Conservation (phyloP, 495 filamentous ascomycete genomes). For the Tricharina praecox region DNA sequence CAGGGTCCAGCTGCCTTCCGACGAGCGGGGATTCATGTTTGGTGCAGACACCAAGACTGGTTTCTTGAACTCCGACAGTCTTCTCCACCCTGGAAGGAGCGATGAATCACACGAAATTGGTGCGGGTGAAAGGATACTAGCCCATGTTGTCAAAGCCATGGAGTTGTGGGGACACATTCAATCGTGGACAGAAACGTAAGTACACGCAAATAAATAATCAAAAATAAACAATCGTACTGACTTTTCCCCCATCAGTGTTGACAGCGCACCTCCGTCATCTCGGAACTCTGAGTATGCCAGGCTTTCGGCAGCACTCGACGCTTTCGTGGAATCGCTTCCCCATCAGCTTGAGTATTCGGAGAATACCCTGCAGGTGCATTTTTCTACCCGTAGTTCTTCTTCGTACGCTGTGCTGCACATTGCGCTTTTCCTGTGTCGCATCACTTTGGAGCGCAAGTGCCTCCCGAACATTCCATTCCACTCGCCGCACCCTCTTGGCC, state of each 20-base stretch:
- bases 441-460: slow-evolving; percentile 67
- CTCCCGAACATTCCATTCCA: slow-evolving; percentile 65
- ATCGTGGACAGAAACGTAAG: slow-evolving; percentile 24
- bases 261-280: not conserved
- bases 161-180: slow-evolving; percentile 50
- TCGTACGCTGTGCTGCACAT: slow-evolving; percentile 65
- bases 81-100: slow-evolving; percentile 15
- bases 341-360: slow-evolving; percentile 51
- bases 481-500: slow-evolving; percentile 50
- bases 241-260: not conserved
- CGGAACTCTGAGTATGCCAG: not conserved
- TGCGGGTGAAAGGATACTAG: slow-evolving; percentile 50
- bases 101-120: slow-evolving; percentile 32
- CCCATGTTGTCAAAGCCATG: slow-evolving; percentile 58
- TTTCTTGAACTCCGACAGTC: slow-evolving; percentile 28
- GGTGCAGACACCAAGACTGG: slow-evolving; percentile 47
- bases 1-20: slow-evolving; percentile 47
- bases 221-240: not conserved
- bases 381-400: slow-evolving; percentile 55
- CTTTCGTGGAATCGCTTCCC: slow-evolving; percentile 52
- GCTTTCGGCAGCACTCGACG: slow-evolving; percentile 20
- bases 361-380: slow-evolving; percentile 65
- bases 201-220: too few relatives aligned
- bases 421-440: slow-evolving; percentile 55
- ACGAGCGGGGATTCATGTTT: slow-evolving; percentile 49